Base-by-base conservation (phyloP, 306 rosid genomes). In the Lagenaria siceraria region DNA sequence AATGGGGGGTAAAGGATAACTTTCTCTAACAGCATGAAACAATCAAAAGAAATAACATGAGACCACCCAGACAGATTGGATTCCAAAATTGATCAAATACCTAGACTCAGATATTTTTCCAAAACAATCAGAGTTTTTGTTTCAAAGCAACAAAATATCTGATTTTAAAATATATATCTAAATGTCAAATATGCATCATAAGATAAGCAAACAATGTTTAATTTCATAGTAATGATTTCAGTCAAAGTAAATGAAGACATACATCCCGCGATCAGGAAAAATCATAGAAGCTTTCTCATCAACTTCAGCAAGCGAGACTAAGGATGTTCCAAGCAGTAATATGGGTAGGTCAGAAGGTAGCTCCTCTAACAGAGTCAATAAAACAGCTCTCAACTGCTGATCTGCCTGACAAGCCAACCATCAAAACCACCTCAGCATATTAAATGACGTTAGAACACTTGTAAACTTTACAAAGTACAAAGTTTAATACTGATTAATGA, bases 381-480 rank as follows among this genome's bases (percentile, higher is more conserved):
- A 84, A 84, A 95, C 99, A 75, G 97, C 97, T 80, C 97, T 87
- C 77, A 95, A 91, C 80, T 95, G 99, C 83, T 89, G 96, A 81
- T 90, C 96, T 59, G 99, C 97, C 99, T 95, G 93, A 85, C 79
- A 35, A 48, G 70, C 55, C 71, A 80, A 78, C 83, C 55, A 49
- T 70, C 69, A 64, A 12, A 85, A 38, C 68, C 75, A 76, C 84
- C 74, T 33, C 70, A 77, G 81, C 71, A 83, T 35, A 46, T 54
- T 55, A 78, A 61, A 54, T 69, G 69, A 80, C 51, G 36, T 35
- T 42, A 35, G 21, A 46, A 46, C 33, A 58, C 18, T 38, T 6
- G 27, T 25, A 76, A 40, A 60, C 19, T 8, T 0, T 18, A 65
- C 40, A 38, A 43, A 24, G 38, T 60, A 59, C 48, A 43, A 7